Evolutionary conservation across 306 rosid genomes (phyloP).

Genomic region (Astragalus membranaceus): DNA sequence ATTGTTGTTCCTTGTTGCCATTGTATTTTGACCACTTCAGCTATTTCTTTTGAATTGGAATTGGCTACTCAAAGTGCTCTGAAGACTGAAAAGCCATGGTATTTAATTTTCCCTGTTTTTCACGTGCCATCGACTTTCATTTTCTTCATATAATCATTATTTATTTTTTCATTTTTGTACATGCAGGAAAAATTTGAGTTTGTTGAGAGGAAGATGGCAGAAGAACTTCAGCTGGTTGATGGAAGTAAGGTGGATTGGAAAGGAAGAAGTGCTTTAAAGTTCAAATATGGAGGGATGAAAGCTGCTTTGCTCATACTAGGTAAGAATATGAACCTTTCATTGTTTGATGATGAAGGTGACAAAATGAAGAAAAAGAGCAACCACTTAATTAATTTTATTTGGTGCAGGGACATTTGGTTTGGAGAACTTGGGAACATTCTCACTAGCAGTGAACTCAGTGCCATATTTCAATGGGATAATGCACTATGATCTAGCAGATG

Average conservation of each 20-base stretch:
- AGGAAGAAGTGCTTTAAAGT: constrained; percentile 64
- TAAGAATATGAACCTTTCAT: neutral
- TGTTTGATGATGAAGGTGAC: neutral
- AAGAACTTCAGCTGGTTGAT: constrained; percentile 36
- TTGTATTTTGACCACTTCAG: constrained; percentile 3
- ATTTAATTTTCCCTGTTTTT: neutral
- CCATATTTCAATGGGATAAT: constrained; percentile 59
- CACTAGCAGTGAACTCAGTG: constrained; percentile 76
- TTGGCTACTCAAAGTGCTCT: neutral
- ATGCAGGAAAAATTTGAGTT: constrained; percentile 47
- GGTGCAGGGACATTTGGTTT: constrained; percentile 52
- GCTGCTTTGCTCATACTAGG: constrained; percentile 52
- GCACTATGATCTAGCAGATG: constrained; percentile 68
- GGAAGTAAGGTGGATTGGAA: constrained; percentile 87
- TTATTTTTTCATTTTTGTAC: neutral
- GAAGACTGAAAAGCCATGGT: constrained; percentile 36
- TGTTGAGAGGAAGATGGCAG: constrained; percentile 6
- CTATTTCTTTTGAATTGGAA: constrained; percentile 20
- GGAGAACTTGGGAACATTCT: constrained; percentile 65
- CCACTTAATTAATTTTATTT: neutral
- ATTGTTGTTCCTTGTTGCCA: constrained; percentile 8
- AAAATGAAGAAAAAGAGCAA: neutral
- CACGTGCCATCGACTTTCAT: neutral
- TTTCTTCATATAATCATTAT: neutral
- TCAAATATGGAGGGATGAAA: constrained; percentile 67